phyloP scores from a whole-genome alignment of 148 eudicot genomes.

The Chenopodium album region DNA sequence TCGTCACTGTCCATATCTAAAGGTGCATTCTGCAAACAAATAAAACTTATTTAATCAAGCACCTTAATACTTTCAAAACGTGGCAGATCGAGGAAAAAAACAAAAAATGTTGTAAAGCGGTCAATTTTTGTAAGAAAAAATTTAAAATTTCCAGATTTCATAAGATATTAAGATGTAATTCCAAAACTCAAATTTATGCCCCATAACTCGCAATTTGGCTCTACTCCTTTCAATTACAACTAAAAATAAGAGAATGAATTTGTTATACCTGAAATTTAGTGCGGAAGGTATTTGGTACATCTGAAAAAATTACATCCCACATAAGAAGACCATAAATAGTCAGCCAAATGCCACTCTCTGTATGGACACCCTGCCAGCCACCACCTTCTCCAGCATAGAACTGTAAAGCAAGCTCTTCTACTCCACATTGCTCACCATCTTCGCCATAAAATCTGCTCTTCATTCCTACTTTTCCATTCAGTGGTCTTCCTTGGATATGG shows the following conservation, averaged over 20 bases:
- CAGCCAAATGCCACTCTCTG: slow-evolving; percentile 93
- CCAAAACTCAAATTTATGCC: not conserved
- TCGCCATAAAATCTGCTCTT: slow-evolving; percentile 88
- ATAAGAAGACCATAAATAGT: slow-evolving; percentile 88
- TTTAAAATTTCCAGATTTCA: no score
- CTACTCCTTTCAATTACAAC: not conserved
- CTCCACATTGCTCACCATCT: slow-evolving; percentile 95
- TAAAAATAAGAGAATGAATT: not conserved
- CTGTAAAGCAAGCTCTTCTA: slow-evolving; percentile 85
- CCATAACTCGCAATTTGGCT: not conserved
- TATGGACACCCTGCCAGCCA: slow-evolving; percentile 90
- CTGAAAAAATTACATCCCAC: slow-evolving; percentile 91
- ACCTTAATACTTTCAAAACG: not conserved
- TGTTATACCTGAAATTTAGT: slow-evolving; percentile 73
- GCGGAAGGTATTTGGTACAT: slow-evolving; percentile 75
- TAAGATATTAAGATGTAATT: not conserved
- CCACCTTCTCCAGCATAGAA: slow-evolving; percentile 92
- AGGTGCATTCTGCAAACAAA: slow-evolving; percentile 67
- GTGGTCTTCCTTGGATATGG: slow-evolving; percentile 78
- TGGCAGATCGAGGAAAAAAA: no score
- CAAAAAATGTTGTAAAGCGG: no score
- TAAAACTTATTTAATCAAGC: slow-evolving; percentile 3
- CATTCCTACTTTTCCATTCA: slow-evolving; percentile 59
- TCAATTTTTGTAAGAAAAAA: no score
- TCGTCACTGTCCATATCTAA: slow-evolving; percentile 75